Base-by-base conservation (phyloP, 1,139 yeast genomes). In the Yamadazyma songkhlaensis region DNA sequence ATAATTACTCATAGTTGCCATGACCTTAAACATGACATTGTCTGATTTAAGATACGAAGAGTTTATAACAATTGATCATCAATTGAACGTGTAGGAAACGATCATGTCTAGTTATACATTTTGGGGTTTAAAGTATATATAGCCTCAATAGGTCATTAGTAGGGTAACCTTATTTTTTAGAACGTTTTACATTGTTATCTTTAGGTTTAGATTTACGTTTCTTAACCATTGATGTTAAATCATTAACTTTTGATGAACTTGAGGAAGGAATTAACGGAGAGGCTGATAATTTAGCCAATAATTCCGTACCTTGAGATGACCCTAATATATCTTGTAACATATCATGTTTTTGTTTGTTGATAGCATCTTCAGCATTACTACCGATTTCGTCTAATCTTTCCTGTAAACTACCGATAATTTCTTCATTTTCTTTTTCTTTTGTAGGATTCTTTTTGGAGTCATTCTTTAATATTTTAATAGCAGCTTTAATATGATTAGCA, bases 261-360 rank as follows among this genome's bases (percentile, higher is more conserved):
- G 35, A 28, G 15, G 30, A 37, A 12, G 27, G 27, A 25, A 25
- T n/a, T 8, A 9, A 9, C 6, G 29, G 14, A 12, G 29, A 27
- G 3, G 17, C 4, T 13, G 17, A 13, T 29, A 24, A 42, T 10
- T 38, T 31, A 14, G 32, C 41, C 5, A 46, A 17, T 13, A 42
- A 25, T 17, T 46, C 49, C 7, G 47, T 34, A 1, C 47, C 49
- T 9, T 45, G 30, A 6, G 70, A 55, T 2, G 67, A 77, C 5
- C 89, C 90, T 40, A 82, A 58, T 13, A 84, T 67, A 0, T 87
- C 87, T 53, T 77, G 72, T 47, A 83, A 61, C 29, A 81, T 78
- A 34, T 74, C 75, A 45, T 74, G 61, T 55, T 83, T 81, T 50
- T 81, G 81, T 34, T 67, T 66, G 43, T 73, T 67, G 35, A 78